Percentiles rank a stretch among this genome's conserved stretches.
Conservation (phyloP, 768 basidiomycete genomes). For the Termitomyces bulborhizus region DNA sequence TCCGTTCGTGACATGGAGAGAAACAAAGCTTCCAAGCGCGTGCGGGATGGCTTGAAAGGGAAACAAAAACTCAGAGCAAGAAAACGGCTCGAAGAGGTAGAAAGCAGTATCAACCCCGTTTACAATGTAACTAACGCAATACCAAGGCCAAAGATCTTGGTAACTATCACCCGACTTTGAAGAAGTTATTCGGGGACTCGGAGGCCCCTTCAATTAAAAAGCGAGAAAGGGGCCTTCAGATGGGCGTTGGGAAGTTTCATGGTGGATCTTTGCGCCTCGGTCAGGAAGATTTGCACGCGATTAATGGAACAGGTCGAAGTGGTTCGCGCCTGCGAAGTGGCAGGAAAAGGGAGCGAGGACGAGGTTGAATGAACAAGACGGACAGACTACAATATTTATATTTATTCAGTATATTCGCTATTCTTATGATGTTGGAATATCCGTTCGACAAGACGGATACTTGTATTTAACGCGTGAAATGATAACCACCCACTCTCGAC, state of each 20-base stretch:
- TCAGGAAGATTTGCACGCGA: slow-evolving; percentile 48
- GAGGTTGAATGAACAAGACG: background rate
- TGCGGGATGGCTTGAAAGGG: slow-evolving; percentile 61
- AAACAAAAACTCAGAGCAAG: slow-evolving; percentile 55
- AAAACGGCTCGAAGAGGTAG: slow-evolving; percentile 64
- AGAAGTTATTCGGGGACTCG: slow-evolving; percentile 50
- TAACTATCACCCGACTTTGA: slow-evolving; percentile 78
- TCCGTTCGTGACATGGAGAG: slow-evolving; percentile 54
- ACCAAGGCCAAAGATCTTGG: slow-evolving; percentile 75
- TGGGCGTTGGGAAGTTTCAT: slow-evolving; percentile 76
- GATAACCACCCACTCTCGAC: too few relatives aligned
- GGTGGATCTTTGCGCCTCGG: slow-evolving; percentile 65
- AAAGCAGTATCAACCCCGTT: slow-evolving; percentile 16
- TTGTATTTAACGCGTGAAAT: background rate
- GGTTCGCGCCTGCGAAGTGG: slow-evolving; percentile 16
- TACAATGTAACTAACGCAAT: background rate
- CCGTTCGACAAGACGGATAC: too few relatives aligned
- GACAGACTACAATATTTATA: background rate
- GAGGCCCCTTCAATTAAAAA: slow-evolving; percentile 30
- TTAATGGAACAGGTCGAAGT: slow-evolving; percentile 19
- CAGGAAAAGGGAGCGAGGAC: slow-evolving; percentile 16
- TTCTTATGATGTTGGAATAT: background rate
- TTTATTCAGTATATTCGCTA: background rate
- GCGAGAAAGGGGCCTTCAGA: slow-evolving; percentile 59
- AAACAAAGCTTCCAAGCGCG: slow-evolving; percentile 63